A percentile compares a stretch with the other conserved stretches of the same genome.
Conservation (phyloP, 164 flowering plant genomes). For the Vitis vinifera region DNA sequence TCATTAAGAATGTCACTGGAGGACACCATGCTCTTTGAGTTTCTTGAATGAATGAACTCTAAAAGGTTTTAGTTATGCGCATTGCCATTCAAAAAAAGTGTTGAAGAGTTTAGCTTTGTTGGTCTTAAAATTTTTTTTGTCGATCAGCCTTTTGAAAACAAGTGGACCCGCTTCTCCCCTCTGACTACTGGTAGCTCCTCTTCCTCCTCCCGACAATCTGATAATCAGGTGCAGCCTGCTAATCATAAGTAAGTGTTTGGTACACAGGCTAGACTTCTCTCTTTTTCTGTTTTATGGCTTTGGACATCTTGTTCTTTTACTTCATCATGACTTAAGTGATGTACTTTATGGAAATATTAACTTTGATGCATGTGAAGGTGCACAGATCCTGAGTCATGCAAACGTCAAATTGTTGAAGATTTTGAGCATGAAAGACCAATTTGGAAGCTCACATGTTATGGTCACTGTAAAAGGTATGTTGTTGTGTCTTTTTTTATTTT, state of each 20-base stretch:
- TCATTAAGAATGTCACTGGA: not conserved
- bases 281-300: not conserved
- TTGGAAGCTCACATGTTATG: constrained; percentile 92
- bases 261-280: not conserved
- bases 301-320: not conserved
- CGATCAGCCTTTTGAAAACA: constrained; percentile 79
- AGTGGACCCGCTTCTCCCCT: constrained; percentile 62
- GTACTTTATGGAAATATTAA: not conserved
- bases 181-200: constrained; percentile 24
- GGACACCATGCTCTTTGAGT: not conserved
- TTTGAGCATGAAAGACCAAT: constrained; percentile 73
- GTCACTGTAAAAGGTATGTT: constrained; percentile 46
- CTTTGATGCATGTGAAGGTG: constrained; percentile 48
- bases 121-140: not conserved
- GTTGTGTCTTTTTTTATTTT: too few species aligned
- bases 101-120: not conserved
- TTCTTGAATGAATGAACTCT: too few species aligned
- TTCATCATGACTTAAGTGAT: not conserved
- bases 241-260: constrained; percentile 56
- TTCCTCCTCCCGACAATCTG: constrained; percentile 35
- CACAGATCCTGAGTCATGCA: constrained; percentile 77
- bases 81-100: too few species aligned
- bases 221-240: constrained; percentile 37
- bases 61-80: too few species aligned
- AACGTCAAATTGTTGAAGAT: constrained; percentile 63